Evolutionary conservation across 2,329 filamentous ascomycete species (phyloP), one percentile per base, ranked within the genome.

Genomic region (Orbilia oligospora): DNA sequence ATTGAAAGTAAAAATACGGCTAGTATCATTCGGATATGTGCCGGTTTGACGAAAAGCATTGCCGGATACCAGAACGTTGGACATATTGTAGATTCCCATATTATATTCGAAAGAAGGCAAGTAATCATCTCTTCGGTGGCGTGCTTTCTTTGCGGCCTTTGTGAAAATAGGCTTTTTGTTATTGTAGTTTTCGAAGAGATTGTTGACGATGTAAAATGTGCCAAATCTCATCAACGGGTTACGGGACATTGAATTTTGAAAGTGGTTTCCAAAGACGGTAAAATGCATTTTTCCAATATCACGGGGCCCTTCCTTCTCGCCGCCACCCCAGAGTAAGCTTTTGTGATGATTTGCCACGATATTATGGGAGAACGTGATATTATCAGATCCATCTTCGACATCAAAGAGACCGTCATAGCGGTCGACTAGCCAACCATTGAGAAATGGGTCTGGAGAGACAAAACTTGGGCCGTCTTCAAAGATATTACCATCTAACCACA

Each of bases 211-310:
- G 16, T 80, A 76, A 49, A 80, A 80, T 1, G 80, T 80, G 10
- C 76, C 76, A 38, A 80, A 80, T 22, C 80, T 56, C 80, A 80
- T 80, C 10, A 80, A 48, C 14, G 80, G 79, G 22, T 80, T 80
- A 3, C 80, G 76, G 8, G 76, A 80, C 64, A 75, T 71, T 10
- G 76, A 80, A 20, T 77, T 80, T 51, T 71, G 73, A 53, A 80
- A 80, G 20, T 75, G 68, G 58, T 80, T 80, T 24, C 61, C 77
- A 20, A 76, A 80, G 27, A 80, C 75, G 2, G 76, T 80, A 27
- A 80, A 80, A 5, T 63, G 77, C 80, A 80, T 80, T 53, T 81
- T 81, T n/a, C 80, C 80, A 14, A 81, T 76, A 46, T 80, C 78
- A 2, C 80, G 72, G 20, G 76, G 73, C n/a, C 77, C 77, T 68